Evolutionary conservation across 2,329 filamentous ascomycete species (phyloP).

Genomic region (Colletotrichum sojae): DNA sequence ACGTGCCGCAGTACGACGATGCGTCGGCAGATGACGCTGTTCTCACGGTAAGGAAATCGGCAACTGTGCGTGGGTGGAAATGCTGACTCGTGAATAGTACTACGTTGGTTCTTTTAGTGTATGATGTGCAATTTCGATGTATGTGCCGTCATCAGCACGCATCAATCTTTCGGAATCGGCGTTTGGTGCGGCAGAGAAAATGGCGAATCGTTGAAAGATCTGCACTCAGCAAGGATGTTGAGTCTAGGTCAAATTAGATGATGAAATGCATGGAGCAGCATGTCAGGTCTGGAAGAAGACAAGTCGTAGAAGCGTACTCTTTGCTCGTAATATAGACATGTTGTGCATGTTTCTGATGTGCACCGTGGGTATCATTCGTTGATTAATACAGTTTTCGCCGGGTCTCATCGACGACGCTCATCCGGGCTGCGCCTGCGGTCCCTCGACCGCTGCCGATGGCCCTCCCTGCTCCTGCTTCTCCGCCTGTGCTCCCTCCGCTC

Average conservation of each 20-base stretch:
- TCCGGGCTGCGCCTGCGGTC: conserved; percentile 34
- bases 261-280: not conserved
- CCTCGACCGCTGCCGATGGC: conserved; percentile 18
- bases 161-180: not conserved
- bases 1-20: conserved; percentile 80
- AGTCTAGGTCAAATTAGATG: not conserved
- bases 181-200: conserved; percentile 2
- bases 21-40: conserved; percentile 77
- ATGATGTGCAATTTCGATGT: conserved; percentile 38
- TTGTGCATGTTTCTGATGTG: not conserved
- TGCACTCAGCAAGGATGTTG: not conserved
- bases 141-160: not conserved
- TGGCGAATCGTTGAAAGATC: not conserved
- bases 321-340: not conserved
- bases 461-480: conserved; percentile 34
- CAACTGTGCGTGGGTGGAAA: too few relatives aligned
- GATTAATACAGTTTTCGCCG: not conserved
- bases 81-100: conserved; percentile 47
- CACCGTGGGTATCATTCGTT: not conserved
- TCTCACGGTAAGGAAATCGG: conserved; percentile 73
- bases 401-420: conserved; percentile 19
- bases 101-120: conserved; percentile 56
- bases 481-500: conserved; percentile 30
- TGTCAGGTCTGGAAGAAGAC: not conserved
- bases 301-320: too few relatives aligned